Percentiles rank a stretch among this genome's conserved stretches.
phyloP scores from a whole-genome alignment of 257 asterid genomes.

The Jacaranda mimosifolia region DNA sequence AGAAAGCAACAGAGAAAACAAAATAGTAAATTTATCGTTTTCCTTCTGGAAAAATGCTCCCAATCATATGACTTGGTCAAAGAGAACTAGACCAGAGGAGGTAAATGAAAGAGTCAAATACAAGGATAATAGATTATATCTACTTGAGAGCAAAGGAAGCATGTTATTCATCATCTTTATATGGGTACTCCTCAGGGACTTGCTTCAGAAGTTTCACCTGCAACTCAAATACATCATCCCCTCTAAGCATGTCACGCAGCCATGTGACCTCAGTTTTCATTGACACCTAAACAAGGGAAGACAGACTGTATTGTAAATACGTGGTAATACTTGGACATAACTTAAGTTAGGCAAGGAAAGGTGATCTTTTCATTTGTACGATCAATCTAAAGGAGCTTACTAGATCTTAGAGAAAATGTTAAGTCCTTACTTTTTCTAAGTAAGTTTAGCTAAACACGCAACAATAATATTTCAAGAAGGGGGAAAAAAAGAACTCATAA shows the following conservation, averaged over 20 bases:
- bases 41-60: not conserved
- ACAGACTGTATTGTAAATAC: not conserved
- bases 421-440: not conserved
- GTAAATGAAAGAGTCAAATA: slow-evolving; percentile 29
- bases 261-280: slow-evolving; percentile 97
- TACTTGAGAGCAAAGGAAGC: slow-evolving; percentile 23
- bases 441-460: not conserved
- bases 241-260: slow-evolving; percentile 97
- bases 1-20: slow-evolving; percentile 10
- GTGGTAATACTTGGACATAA: not conserved
- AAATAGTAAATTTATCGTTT: not conserved
- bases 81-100: slow-evolving; percentile 13
- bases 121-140: slow-evolving; percentile 22
- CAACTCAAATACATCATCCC: slow-evolving; percentile 94
- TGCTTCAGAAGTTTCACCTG: slow-evolving; percentile 95
- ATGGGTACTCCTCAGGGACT: slow-evolving; percentile 98
- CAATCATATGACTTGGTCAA: slow-evolving; percentile 19
- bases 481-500: not conserved
- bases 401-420: not conserved
- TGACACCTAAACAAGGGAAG: slow-evolving; percentile 64
- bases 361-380: not conserved
- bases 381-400: slow-evolving; percentile 15
- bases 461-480: too few relatives aligned
- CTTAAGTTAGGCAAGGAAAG: not conserved
- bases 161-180: slow-evolving; percentile 89